A percentile compares a stretch with the other conserved stretches of the same genome.
phyloP scores from a whole-genome alignment of 192 early-diverging fungal species.

The Backusella sp. region DNA sequence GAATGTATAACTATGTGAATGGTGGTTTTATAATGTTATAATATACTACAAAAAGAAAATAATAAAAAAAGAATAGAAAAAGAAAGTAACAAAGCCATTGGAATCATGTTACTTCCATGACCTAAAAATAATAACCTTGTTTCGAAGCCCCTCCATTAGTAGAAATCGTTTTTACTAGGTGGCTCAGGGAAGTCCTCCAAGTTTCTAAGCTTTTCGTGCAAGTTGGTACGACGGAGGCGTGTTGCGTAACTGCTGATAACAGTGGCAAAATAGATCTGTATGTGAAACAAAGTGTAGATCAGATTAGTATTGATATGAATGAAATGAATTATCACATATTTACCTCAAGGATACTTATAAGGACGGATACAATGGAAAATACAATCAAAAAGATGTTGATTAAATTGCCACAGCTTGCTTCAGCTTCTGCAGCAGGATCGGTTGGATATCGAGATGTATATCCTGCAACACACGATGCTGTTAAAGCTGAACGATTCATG shows the following conservation, averaged over 20 bases:
- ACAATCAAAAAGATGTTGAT: slow-evolving; percentile 12
- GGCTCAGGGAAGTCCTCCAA: slow-evolving; percentile 33
- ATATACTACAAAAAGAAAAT: slow-evolving; percentile 8
- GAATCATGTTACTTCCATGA: neutral
- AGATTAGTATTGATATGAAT: neutral
- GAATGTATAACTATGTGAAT: neutral
- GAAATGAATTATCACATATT: neutral
- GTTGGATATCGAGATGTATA: neutral
- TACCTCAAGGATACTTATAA: slow-evolving; percentile 33
- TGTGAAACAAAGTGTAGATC: neutral
- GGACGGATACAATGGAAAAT: neutral
- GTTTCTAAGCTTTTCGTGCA: slow-evolving; percentile 31
- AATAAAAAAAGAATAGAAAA: neutral
- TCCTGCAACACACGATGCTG: neutral
- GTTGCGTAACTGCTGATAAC: slow-evolving; percentile 33
- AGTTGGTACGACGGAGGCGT: slow-evolving; percentile 29
- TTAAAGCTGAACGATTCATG: neutral
- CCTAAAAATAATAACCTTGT: neutral
- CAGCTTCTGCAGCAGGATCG: neutral
- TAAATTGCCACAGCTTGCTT: slow-evolving; percentile 3
- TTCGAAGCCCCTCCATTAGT: neutral
- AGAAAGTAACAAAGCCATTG: neutral
- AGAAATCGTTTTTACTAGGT: slow-evolving; percentile 9
- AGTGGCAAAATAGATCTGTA: slow-evolving; percentile 31
- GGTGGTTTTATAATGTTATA: slow-evolving; percentile 11